Base-by-base conservation (phyloP, 108 stramenopile species). In the Nannochloropsis gaditana region DNA sequence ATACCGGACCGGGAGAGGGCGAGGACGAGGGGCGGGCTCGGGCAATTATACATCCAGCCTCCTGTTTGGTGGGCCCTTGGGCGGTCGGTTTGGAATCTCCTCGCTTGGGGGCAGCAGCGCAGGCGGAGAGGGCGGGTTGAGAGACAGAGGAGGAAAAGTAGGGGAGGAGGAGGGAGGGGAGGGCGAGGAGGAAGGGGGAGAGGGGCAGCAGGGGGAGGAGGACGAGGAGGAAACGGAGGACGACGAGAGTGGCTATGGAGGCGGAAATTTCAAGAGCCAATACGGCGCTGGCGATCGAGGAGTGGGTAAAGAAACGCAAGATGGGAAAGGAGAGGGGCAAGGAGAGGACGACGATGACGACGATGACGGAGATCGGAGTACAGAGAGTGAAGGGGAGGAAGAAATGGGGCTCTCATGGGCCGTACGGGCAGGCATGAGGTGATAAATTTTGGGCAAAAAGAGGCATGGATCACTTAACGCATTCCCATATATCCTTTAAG, bases 401-500 rank as follows among this genome's bases (percentile, higher is more conserved):
- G 59, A n/a, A n/a, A n/a, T 73, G 59, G 59, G 59, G 59, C n/a
- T 73, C 4, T 73, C 59, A n/a, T 73, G 59, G 59, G 59, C 59
- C 6, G 59, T 73, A n/a, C 59, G 59, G 59, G 31, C 31, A 31
- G 31, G 31, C 31, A 31, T 31, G 31, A 31, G 31, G 31, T 31
- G 31, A 31, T 31, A 31, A 31, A 31, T 31, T 0, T 31, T 31
- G 31, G 31, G 0, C 31, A 31, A 31, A 31, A 31, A 31, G 31
- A 31, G 31, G 31, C 31, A 31, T 31, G 31, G 31, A 31, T 31
- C 31, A 31, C 31, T 31, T 31, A 31, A 31, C 31, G 31, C 31
- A 31, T 31, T 31, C 31, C 31, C 0, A 31, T 31, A 31, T 31
- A 31, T 31, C 31, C 31, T 31, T 31, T 31, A 1, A 31, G 31